Evolutionary conservation across 2,329 filamentous ascomycete species (phyloP), one percentile per base, ranked within the genome.

Genomic region (Pseudocercospora musae): DNA sequence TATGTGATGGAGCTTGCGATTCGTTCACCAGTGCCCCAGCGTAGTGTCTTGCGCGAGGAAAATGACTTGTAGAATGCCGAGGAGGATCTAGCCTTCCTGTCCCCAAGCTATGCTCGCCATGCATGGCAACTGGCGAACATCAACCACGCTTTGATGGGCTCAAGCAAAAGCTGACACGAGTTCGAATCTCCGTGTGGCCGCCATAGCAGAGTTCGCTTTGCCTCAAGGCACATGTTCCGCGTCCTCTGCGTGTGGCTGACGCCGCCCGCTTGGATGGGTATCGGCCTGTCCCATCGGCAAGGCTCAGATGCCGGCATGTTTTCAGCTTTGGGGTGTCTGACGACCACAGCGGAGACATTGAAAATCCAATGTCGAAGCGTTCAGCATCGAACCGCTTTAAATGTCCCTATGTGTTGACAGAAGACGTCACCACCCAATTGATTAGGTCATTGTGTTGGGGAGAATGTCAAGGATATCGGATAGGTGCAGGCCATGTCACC

Each of bases 51-150:
- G 48, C 52, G 49, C 29, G 53, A 50, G 40, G 42, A 58, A 66
- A 60, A 53, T 58, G 62, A 66, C 62, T 61, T 59, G 63, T 66
- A 59, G 50, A 54, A 27, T 57, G 55, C 55, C 55, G 55, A 57
- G 55, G 55, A 57, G 37, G 52, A 40, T 40, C 52, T 54, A 40
- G 31, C 52, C 27, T 54, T 18, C 21, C n/a, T 6, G 23, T 54
- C 31, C 52, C 52, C 52, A 54, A 29, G 52, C 52, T 40, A 54
- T 54, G 29, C 29, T 54, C 40, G 54, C 58, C 53, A 53, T 46
- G n/a, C 23, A 25, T 25, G 23, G 23, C 23, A 25, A 25, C 23
- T 3, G 53, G 48, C 57, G 49, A 50, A 44, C 37, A 53, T 46
- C 60, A 57, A 57, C 53, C 57, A 66, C 62, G 59, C 52, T 59